These are phyloP conservation scores for Salinomyces thailandicus DNA, from an alignment of 2,329 filamentous ascomycete genomes.

Conservation along the genomic window DNA sequence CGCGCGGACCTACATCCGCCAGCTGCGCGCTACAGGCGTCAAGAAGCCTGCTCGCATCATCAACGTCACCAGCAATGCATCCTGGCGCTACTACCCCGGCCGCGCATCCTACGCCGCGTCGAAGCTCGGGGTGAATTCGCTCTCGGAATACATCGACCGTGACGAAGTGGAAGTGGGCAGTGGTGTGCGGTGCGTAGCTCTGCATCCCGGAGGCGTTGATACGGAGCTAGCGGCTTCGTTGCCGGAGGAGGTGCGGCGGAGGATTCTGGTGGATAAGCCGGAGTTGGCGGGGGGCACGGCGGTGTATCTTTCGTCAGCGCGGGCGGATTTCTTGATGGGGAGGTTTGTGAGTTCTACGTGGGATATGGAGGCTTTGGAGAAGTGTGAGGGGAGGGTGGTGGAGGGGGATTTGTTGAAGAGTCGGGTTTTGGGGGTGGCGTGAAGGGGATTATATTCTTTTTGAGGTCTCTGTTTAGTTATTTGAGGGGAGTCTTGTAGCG, in stretches of 20 bases:
- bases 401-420: slow-evolving; percentile 11
- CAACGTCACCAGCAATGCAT: slow-evolving; percentile 31
- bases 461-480: too few species aligned
- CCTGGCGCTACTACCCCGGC: slow-evolving; percentile 21
- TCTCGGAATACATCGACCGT: slow-evolving; percentile 34
- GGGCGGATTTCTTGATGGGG: slow-evolving; percentile 27
- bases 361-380: slow-evolving; percentile 29
- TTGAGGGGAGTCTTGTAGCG: too few species aligned
- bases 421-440: slow-evolving; percentile 7
- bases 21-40: not conserved
- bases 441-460: too few species aligned
- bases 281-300: slow-evolving; percentile 21
- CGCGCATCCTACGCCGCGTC: slow-evolving; percentile 36
- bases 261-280: slow-evolving; percentile 17
- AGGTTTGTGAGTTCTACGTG: slow-evolving; percentile 26
- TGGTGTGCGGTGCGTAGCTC: slow-evolving; percentile 24
- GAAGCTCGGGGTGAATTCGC: slow-evolving; percentile 35
- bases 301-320: slow-evolving; percentile 23
- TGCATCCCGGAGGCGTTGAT: slow-evolving; percentile 37
- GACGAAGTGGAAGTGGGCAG: slow-evolving; percentile 32
- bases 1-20: not conserved
- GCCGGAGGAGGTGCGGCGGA: slow-evolving; percentile 19
- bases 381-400: slow-evolving; percentile 23
- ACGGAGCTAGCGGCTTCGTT: slow-evolving; percentile 33
- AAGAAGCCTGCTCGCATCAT: slow-evolving; percentile 26